phyloP scores from a whole-genome alignment of 495 filamentous ascomycete genomes.

The Penicillium cataractarum region DNA sequence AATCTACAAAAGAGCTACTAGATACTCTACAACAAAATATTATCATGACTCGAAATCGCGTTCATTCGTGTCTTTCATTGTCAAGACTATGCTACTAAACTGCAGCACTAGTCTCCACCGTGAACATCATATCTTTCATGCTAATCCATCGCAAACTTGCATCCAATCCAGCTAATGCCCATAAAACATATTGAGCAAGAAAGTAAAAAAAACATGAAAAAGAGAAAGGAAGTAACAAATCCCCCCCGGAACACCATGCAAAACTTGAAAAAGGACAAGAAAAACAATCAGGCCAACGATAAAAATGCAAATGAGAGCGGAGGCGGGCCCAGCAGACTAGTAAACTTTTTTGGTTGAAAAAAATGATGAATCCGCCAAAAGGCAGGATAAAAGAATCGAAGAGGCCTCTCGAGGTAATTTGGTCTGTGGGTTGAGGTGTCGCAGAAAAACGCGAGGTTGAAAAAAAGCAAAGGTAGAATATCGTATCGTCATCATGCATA shows the following conservation, averaged over 20 bases:
- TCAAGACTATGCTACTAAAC: constrained; percentile 6
- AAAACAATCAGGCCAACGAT: constrained; percentile 25
- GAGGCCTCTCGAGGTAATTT: constrained; percentile 27
- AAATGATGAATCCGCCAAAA: constrained; percentile 24
- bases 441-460: constrained; percentile 2
- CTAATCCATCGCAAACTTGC: constrained; percentile 14
- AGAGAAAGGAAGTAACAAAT: constrained; percentile 12
- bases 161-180: constrained; percentile 8
- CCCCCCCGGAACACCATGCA: constrained; percentile 35
- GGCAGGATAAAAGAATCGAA: constrained; percentile 34
- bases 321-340: constrained; percentile 28
- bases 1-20: not conserved
- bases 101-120: not conserved
- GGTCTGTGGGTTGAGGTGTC: not conserved
- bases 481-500: constrained; percentile 35
- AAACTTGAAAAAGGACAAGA: constrained; percentile 12
- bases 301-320: constrained; percentile 28
- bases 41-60: constrained; percentile 16
- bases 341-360: constrained; percentile 23
- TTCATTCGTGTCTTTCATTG: constrained; percentile 25
- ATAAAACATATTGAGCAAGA: constrained; percentile 4
- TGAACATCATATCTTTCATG: constrained; percentile 14
- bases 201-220: constrained; percentile 18
- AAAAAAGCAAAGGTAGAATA: constrained; percentile 7
- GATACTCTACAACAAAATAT: not conserved